These are phyloP conservation scores for Logfia minima DNA, from an alignment of 129 eudicot genomes.

Conservation along the genomic window DNA sequence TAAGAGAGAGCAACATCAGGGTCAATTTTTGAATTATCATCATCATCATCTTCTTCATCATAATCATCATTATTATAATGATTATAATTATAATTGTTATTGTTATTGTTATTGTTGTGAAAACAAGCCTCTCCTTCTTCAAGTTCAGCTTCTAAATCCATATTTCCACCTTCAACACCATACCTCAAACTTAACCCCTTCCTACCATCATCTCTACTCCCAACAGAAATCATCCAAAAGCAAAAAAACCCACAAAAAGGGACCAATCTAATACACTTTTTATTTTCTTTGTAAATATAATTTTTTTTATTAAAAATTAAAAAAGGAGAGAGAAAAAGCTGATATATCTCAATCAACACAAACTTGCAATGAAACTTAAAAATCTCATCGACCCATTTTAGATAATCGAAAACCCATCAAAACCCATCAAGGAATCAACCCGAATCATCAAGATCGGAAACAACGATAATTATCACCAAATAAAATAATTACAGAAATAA, in stretches of 20 bases:
- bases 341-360: slow-evolving; percentile 34
- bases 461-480: slow-evolving; percentile 36
- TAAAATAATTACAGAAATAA: slow-evolving; percentile 7
- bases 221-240: slow-evolving; percentile 73
- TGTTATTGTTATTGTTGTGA: slow-evolving; percentile 38
- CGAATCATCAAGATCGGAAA: slow-evolving; percentile 53
- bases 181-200: slow-evolving; percentile 71
- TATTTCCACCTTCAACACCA: slow-evolving; percentile 48
- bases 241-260: slow-evolving; percentile 13
- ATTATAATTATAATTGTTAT: background rate
- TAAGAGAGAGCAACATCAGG: slow-evolving; percentile 76
- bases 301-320: background rate
- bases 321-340: slow-evolving; percentile 17
- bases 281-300: background rate
- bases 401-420: slow-evolving; percentile 43
- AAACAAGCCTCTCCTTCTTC: slow-evolving; percentile 93
- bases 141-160: slow-evolving; percentile 77
- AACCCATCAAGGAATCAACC: slow-evolving; percentile 35
- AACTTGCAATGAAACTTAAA: slow-evolving; percentile 37
- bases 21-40: slow-evolving; percentile 49
- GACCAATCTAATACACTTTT: slow-evolving; percentile 16
- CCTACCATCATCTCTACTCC: slow-evolving; percentile 82
- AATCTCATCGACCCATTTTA: slow-evolving; percentile 43
- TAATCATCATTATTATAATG: background rate
- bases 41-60: slow-evolving; percentile 17